A percentile compares a stretch with the other conserved stretches of the same genome.
Evolutionary conservation across 306 rosid genomes (phyloP).

Genomic region (Cicer chorassanicum): DNA sequence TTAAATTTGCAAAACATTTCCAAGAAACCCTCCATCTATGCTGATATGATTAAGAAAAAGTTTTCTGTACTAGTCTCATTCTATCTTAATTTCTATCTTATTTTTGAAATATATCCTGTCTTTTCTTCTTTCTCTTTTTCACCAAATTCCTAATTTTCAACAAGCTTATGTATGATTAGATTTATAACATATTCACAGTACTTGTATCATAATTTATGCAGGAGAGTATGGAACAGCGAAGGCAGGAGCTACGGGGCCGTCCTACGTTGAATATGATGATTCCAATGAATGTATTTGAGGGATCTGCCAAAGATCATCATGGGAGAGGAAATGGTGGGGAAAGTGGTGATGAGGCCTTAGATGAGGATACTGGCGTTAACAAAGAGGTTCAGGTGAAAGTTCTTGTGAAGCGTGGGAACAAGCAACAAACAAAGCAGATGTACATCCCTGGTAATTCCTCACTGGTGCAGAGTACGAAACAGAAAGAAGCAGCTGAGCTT

Average conservation of each 20-base stretch:
- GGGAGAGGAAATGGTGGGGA: slow-evolving; percentile 81
- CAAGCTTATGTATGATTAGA: background rate
- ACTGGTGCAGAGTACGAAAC: slow-evolving; percentile 96
- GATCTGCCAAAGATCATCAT: slow-evolving; percentile 86
- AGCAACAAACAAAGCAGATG: slow-evolving; percentile 97
- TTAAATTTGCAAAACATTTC: too few relatives aligned
- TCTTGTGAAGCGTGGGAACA: slow-evolving; percentile 98
- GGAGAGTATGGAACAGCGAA: slow-evolving; percentile 99
- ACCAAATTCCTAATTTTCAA: slow-evolving; percentile 25
- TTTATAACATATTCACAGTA: slow-evolving; percentile 21
- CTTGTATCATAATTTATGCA: slow-evolving; percentile 50
- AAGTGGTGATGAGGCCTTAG: slow-evolving; percentile 87
- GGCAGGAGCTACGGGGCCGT: slow-evolving; percentile 87
- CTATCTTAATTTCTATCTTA: background rate
- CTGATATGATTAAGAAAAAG: too few relatives aligned
- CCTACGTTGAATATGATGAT: slow-evolving; percentile 94
- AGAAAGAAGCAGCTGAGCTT: slow-evolving; percentile 97
- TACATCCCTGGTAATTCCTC: slow-evolving; percentile 85
- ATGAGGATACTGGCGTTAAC: slow-evolving; percentile 75
- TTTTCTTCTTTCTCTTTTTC: slow-evolving; percentile 2
- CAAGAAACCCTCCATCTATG: too few relatives aligned
- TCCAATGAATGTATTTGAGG: slow-evolving; percentile 95
- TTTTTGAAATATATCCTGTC: slow-evolving; percentile 6
- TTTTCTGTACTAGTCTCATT: too few relatives aligned
- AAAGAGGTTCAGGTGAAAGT: slow-evolving; percentile 94